phyloP scores from a whole-genome alignment of 169 alveolate species.

The Plasmodium ovale region DNA sequence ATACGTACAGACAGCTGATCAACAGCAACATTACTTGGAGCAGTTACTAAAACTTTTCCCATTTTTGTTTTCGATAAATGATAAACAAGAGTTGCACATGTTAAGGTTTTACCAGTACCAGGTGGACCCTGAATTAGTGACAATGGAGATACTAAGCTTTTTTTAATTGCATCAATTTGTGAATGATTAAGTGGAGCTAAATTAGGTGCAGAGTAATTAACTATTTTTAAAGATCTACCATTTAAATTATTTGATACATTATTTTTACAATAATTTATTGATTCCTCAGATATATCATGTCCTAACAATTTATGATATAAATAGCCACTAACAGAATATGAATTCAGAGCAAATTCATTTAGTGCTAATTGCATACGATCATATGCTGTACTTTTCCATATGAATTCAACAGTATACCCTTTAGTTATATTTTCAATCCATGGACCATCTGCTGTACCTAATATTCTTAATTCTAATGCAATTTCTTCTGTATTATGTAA shows the following conservation, averaged over 20 bases:
- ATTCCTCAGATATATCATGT: conserved; percentile 68
- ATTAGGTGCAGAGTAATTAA: conserved; percentile 92
- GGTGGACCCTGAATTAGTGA: conserved; percentile 98
- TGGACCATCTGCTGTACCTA: conserved; percentile 81
- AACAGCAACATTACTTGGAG: conserved; percentile 97
- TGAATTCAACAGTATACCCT: conserved; percentile 91
- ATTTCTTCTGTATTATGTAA: conserved; percentile 88
- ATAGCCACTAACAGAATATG: conserved; percentile 78
- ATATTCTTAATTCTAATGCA: conserved; percentile 85
- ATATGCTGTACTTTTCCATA: conserved; percentile 95
- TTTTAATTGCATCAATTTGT: conserved; percentile 93
- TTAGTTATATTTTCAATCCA: conserved; percentile 77
- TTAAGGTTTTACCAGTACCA: conserved; percentile 98
- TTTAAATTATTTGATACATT: neutral
- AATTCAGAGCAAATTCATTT: conserved; percentile 76
- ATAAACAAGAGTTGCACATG: conserved; percentile 94
- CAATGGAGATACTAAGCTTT: conserved; percentile 92
- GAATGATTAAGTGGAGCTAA: conserved; percentile 94
- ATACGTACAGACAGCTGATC: conserved; percentile 96
- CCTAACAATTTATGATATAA: conserved; percentile 85
- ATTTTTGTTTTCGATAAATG: conserved; percentile 88
- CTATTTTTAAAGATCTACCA: conserved; percentile 54
- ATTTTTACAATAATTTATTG: conserved; percentile 23
- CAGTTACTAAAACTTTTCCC: conserved; percentile 92
- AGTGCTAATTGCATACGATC: conserved; percentile 95